Evolutionary conservation across 2,329 filamentous ascomycete genomes (phyloP).

Genomic region (Stachybotrys chartarum): DNA sequence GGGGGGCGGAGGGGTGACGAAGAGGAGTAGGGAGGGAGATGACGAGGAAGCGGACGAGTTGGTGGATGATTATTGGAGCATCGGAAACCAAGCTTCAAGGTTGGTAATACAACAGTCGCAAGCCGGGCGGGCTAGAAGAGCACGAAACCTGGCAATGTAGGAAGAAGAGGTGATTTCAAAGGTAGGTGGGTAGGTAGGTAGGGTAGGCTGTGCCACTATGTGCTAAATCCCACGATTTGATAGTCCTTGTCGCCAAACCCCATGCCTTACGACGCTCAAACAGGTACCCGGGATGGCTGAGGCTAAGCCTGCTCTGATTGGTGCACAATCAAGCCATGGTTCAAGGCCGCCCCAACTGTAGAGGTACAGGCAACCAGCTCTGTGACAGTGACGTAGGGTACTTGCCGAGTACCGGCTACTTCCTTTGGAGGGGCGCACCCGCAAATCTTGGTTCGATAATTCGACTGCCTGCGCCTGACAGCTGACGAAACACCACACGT

Average conservation of each 20-base stretch:
- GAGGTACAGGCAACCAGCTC: not conserved
- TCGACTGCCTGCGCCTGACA: not conserved
- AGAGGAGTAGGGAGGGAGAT: constrained; percentile 7
- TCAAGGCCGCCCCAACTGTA: not conserved
- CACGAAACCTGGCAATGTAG: not conserved
- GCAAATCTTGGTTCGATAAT: not conserved
- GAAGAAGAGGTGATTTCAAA: not conserved
- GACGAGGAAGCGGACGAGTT: constrained; percentile 7
- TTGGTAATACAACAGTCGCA: not conserved
- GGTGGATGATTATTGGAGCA: not conserved
- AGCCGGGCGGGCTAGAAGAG: not conserved
- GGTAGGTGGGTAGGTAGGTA: not conserved
- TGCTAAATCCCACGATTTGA: not conserved
- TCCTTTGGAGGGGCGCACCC: not conserved
- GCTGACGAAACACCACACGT: constrained; percentile 8
- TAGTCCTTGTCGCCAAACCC: not conserved
- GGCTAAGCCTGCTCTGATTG: not conserved
- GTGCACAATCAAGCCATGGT: not conserved
- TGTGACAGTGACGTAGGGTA: not conserved
- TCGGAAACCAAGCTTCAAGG: not conserved
- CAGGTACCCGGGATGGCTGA: not conserved
- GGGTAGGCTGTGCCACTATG: not conserved
- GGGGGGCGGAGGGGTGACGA: constrained; percentile 8
- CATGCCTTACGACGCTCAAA: not conserved
- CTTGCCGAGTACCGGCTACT: constrained; percentile 12